These are phyloP conservation scores for Exserohilum turcica DNA, from an alignment of 2,329 filamentous ascomycete species.

Conservation along the genomic window DNA sequence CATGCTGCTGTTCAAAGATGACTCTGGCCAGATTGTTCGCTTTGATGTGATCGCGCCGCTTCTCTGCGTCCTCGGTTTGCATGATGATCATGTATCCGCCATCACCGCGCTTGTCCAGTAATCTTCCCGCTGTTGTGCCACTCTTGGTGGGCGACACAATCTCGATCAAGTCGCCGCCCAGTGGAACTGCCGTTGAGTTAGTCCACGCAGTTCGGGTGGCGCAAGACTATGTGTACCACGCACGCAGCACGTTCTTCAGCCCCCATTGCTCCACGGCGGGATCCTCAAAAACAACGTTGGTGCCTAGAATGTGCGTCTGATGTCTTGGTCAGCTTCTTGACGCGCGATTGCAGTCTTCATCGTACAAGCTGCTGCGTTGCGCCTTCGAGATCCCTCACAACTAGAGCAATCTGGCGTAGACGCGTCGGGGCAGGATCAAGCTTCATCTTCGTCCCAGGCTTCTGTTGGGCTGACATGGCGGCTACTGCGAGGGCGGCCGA, in stretches of 20 bases:
- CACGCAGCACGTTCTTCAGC: conserved; percentile 50
- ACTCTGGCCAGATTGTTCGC: conserved; percentile 43
- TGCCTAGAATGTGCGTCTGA: conserved; percentile 47
- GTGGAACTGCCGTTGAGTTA: conserved; percentile 39
- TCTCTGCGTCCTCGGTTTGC: conserved; percentile 51
- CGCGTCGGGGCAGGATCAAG: conserved; percentile 34
- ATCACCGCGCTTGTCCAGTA: conserved; percentile 51
- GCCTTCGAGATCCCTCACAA: conserved; percentile 35
- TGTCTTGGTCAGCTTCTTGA: conserved; percentile 1
- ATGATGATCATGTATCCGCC: conserved; percentile 58
- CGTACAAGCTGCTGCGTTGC: conserved; percentile 36
- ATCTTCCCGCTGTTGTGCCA: conserved; percentile 49
- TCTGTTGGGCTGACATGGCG: conserved; percentile 2
- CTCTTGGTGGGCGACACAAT: conserved; percentile 48
- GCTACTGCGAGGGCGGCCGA: neutral
- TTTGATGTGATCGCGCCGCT: conserved; percentile 48
- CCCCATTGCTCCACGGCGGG: conserved; percentile 48
- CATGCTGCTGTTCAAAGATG: conserved; percentile 45
- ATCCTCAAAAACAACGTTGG: conserved; percentile 50
- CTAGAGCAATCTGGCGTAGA: conserved; percentile 45
- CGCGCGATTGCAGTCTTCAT: neutral
- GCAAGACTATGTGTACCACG: neutral
- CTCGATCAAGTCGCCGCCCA: conserved; percentile 54
- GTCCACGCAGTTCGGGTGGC: neutral
- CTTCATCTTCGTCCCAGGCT: conserved; percentile 5